Evolutionary conservation across 352 stramenopile species (phyloP), one percentile per base, ranked within the genome.

Genomic region (Phytopythium ostracodes): DNA sequence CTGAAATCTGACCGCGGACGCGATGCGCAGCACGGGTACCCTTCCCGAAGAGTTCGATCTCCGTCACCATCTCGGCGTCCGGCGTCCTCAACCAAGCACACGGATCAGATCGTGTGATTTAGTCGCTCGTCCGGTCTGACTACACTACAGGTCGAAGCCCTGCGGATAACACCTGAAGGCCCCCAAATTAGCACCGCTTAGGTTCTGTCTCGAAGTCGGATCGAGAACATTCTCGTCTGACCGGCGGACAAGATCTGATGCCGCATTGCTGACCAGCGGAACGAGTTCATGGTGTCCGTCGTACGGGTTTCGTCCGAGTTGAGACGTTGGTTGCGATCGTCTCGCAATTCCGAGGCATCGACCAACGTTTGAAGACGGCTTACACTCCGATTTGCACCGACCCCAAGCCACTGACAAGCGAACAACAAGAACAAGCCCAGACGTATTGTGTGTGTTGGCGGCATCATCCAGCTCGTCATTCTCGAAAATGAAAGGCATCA

Each of bases 101-200:
- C n/a, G n/a, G 51, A 43, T 27, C 51, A 57, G 51, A 43, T 43
- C 20, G 51, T 46, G 31, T 57, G 51, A 57, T 18, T 18, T 29
- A 9, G 46, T 31, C 24, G 12, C 9, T 52, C 46, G 24, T 20
- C 11, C 22, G 11, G 1, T 11, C 18, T 25, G 43, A 3, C 11
- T 18, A 46, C 4, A 18, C 17, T n/a, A n/a, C n/a, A n/a, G 27
- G 20, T 47, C 42, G 42, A 47, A 24, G 42, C 1, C 9, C 40
- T 9, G 31, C 36, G 36, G 17, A 17, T 42, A 9, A 36, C n/a
- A 36, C 11, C 38, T 43, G 14, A 29, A 33, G 46, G 33, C 33
- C 22, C 12, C 22, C 46, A 52, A 52, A 52, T 52, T 52, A 52
- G 46, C 33, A 2, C 33, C 14, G 33, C 33, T 38, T 38, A 10